phyloP scores from a whole-genome alignment of 176 grass and related monocot genomes.

The Aegilops umbellulata region DNA sequence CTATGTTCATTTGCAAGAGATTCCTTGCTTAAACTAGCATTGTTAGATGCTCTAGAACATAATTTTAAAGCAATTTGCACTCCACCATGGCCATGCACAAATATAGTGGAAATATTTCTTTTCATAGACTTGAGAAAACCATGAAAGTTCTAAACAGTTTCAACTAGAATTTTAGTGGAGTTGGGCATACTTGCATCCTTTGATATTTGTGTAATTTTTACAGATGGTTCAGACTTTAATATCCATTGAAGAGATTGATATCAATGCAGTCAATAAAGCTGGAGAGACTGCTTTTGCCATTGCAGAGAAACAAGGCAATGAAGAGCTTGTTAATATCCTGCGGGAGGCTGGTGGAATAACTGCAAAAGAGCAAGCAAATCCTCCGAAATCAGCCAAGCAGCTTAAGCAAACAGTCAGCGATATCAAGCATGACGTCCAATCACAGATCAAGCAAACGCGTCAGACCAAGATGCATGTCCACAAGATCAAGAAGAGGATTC shows the following conservation, averaged over 20 bases:
- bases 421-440: slow-evolving; percentile 87
- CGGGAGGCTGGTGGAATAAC: slow-evolving; percentile 55
- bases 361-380: slow-evolving; percentile 69
- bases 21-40: not conserved
- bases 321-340: slow-evolving; percentile 66
- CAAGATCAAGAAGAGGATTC: slow-evolving; percentile 79
- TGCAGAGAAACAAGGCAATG: slow-evolving; percentile 68
- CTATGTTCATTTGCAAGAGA: slow-evolving; percentile 6
- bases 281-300: slow-evolving; percentile 89
- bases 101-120: not conserved
- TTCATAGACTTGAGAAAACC: not conserved
- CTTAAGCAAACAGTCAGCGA: slow-evolving; percentile 96
- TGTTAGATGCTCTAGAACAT: not conserved
- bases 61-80: not conserved
- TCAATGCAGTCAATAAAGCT: slow-evolving; percentile 86
- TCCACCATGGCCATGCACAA: not conserved
- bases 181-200: slow-evolving; percentile 1
- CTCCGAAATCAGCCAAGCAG: slow-evolving; percentile 78
- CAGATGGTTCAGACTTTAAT: slow-evolving; percentile 82
- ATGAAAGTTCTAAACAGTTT: not conserved
- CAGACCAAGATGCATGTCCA: slow-evolving; percentile 86
- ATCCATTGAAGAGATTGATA: slow-evolving; percentile 60
- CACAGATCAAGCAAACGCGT: slow-evolving; percentile 79
- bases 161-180: not conserved
- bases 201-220: slow-evolving; percentile 25